Base-by-base conservation (phyloP, 2,329 filamentous ascomycete genomes). In the Daldinia eschscholtzii region DNA sequence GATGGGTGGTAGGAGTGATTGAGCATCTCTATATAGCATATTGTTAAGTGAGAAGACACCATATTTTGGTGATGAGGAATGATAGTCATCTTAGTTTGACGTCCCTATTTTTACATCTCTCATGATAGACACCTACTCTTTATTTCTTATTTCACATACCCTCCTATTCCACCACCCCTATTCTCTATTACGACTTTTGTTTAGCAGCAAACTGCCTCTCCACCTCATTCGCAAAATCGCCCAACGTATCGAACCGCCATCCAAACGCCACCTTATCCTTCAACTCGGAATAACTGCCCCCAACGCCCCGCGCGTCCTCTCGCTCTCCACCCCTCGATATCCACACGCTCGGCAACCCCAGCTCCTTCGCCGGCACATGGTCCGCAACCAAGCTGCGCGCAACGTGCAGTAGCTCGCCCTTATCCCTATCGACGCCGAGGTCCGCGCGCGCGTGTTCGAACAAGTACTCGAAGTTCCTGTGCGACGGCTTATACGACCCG, bases 331-430 rank as follows among this genome's bases (percentile, higher is more conserved):
- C 83, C 39, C 89, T 79, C 63, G 85, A 85, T 73, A 93, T 92
- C 90, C 90, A 93, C 18, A 85, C 86, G 64, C 85, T 89, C 71
- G 82, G 83, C 41, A 93, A 76, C 1, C 88, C 89, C 18, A 89
- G 73, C 75, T 87, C 77, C 78, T 86, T 87, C 2, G 89, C 88
- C 0, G 92, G 89, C 4, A 86, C 84, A 78, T 93, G 90, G 73
- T 93, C 92, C 70, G 90, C 87, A 41, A 83, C 84, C 76, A 92
- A 79, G 68, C 89, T 91, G 79, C 91, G 86, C 59, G 91, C 92
- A 0, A 91, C 90, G 76, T 92, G 90, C 70, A 93, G 75, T 50
- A 93, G 81, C 68, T 88, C 81, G 0, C 81, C 81, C 68, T 83
- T 84, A 33, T 84, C 82, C 69, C 71, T 72, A 4, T 78, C 74